Evolutionary conservation across 2,329 filamentous ascomycete genomes (phyloP).

Genomic region (Exophiala viscosa): DNA sequence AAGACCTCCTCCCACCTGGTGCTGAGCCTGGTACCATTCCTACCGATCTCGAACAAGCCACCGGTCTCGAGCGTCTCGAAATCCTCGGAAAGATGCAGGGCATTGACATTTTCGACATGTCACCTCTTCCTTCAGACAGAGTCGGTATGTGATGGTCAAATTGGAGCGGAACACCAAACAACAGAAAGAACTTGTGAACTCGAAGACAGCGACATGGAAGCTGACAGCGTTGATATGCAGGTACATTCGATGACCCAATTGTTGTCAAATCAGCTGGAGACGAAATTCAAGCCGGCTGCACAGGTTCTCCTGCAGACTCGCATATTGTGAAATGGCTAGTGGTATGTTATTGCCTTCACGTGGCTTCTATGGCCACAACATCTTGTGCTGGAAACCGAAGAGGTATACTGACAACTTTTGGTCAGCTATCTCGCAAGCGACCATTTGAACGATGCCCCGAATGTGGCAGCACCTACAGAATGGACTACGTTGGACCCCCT

Average conservation of each 20-base stretch:
- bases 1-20: slow-evolving; percentile 84
- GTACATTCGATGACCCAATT: slow-evolving; percentile 87
- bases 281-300: slow-evolving; percentile 97
- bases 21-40: slow-evolving; percentile 77
- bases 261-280: slow-evolving; percentile 85
- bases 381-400: not conserved
- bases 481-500: slow-evolving; percentile 87
- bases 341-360: slow-evolving; percentile 49
- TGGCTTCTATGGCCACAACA: not conserved
- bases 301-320: slow-evolving; percentile 86
- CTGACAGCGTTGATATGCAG: slow-evolving; percentile 42
- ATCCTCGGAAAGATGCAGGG: slow-evolving; percentile 99
- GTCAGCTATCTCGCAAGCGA: slow-evolving; percentile 77
- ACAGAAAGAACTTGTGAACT: not conserved
- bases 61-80: slow-evolving; percentile 96
- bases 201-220: slow-evolving; percentile 9
- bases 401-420: slow-evolving; percentile 3
- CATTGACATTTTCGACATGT: slow-evolving; percentile 97
- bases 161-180: not conserved
- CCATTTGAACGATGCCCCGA: slow-evolving; percentile 93
- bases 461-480: slow-evolving; percentile 95
- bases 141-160: slow-evolving; percentile 57
- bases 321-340: slow-evolving; percentile 89
- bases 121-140: slow-evolving; percentile 85
- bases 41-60: slow-evolving; percentile 91